Evolutionary conservation across 2,329 filamentous ascomycete species (phyloP).

Genomic region (Cladorrhinum sp.): DNA sequence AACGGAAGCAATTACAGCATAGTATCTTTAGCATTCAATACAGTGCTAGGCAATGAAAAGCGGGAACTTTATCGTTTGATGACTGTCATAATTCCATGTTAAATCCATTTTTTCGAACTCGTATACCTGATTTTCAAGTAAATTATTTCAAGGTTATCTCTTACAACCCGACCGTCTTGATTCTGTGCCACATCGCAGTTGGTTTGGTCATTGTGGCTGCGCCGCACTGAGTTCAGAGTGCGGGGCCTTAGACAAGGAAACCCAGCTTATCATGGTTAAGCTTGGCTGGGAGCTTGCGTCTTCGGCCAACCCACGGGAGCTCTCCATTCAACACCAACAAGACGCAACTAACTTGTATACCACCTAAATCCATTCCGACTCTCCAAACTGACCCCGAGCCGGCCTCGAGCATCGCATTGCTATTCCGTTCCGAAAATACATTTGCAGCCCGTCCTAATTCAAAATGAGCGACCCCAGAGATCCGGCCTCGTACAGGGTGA

Average conservation of each 20-base stretch:
- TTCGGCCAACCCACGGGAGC: conserved; percentile 17
- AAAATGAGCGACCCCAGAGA: conserved; percentile 57
- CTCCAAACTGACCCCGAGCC: conserved; percentile 13
- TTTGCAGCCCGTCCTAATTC: conserved; percentile 17
- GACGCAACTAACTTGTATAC: conserved; percentile 10
- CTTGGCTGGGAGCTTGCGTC: conserved; percentile 23
- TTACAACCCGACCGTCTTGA: too few species aligned
- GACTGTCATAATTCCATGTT: too few species aligned
- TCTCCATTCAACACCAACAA: conserved; percentile 18
- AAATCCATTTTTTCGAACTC: too few species aligned
- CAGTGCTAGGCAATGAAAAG: too few species aligned
- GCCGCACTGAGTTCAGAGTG: conserved; percentile 16
- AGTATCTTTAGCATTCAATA: not conserved
- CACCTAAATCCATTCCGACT: not conserved
- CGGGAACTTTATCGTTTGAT: too few species aligned
- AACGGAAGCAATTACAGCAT: conserved; percentile 1
- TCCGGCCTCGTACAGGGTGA: conserved; percentile 58
- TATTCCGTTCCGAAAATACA: conserved; percentile 1
- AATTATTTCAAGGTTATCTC: not conserved
- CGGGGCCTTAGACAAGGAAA: conserved; percentile 19
- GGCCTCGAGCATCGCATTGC: conserved; percentile 20
- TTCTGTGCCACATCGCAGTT: conserved; percentile 16
- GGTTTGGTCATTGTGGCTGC: conserved; percentile 22
- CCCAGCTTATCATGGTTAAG: conserved; percentile 18
- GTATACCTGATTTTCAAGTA: too few species aligned